Percentiles rank a stretch among this genome's conserved stretches.
Evolutionary conservation across 768 basidiomycete species (phyloP).

Genomic region (Lactarius quietus): DNA sequence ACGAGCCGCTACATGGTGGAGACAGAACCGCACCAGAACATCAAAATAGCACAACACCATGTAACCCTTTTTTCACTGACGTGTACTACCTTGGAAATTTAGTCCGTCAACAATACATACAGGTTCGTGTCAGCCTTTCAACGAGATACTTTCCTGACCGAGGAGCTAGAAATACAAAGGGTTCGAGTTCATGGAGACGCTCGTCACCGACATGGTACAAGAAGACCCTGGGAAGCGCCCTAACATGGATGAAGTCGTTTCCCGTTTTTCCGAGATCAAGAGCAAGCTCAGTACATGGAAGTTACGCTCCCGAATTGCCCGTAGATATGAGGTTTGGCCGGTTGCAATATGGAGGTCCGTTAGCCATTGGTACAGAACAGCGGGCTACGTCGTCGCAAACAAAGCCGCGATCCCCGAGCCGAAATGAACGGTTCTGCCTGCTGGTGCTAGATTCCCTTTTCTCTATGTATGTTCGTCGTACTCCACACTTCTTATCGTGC

Average conservation of each 20-base stretch:
- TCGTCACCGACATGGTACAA: conserved; percentile 36
- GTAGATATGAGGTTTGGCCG: background rate
- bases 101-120: conserved; percentile 17
- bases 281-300: conserved; percentile 10
- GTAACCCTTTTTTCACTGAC: conserved; percentile 29
- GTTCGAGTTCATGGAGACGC: conserved; percentile 12
- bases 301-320: conserved; percentile 8
- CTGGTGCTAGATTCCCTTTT: background rate
- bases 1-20: conserved; percentile 26
- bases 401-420: conserved; percentile 17
- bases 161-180: background rate
- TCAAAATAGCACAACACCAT: background rate
- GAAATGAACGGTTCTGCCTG: background rate
- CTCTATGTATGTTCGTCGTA: background rate
- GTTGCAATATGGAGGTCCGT: background rate
- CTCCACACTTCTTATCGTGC: background rate
- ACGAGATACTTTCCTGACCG: background rate
- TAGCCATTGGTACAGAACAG: conserved; percentile 3
- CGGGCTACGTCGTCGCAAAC: background rate
- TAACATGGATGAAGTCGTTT: conserved; percentile 16
- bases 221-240: conserved; percentile 35
- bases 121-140: background rate
- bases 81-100: conserved; percentile 31
- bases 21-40: conserved; percentile 30
- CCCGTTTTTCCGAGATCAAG: conserved; percentile 4